Percentiles rank a stretch among this genome's conserved stretches.
Conservation (phyloP, 208 protist species). For the Acanthamoeba culbertsoni region DNA sequence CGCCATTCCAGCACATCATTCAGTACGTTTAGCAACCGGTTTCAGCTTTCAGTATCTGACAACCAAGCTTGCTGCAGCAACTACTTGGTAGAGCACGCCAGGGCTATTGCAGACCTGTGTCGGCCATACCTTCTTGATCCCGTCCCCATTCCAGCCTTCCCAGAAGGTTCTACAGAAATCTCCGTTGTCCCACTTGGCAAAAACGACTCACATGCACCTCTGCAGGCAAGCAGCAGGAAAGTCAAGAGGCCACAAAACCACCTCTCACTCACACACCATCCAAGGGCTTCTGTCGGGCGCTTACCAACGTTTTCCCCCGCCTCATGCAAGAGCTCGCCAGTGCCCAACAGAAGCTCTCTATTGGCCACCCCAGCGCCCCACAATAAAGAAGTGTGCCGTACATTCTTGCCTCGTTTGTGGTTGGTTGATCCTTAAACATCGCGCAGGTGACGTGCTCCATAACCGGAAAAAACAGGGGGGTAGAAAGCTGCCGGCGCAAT, state of each 20-base stretch:
- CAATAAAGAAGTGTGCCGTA: no score
- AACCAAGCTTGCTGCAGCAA: no score
- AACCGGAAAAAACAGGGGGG: no score
- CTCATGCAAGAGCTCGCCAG: neutral
- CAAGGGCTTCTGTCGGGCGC: neutral
- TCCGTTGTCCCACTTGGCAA: neutral
- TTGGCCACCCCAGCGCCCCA: no score
- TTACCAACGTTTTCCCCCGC: neutral
- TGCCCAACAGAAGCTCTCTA: neutral
- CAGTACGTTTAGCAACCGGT: neutral
- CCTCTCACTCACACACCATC: neutral
- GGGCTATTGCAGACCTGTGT: neutral
- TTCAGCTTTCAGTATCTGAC: neutral
- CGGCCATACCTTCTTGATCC: neutral
- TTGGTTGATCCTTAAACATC: no score
- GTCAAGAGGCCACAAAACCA: neutral
- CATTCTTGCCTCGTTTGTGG: no score
- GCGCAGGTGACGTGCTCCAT: no score
- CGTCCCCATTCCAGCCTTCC: neutral
- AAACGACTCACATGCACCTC: neutral
- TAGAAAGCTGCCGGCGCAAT: no score
- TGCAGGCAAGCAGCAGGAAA: neutral
- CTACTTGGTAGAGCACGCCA: neutral
- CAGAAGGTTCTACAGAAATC: neutral
- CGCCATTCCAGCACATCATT: constrained; percentile 1